phyloP scores from a whole-genome alignment of 2,329 filamentous ascomycete genomes.

The Graphilbum ipis-grandicollis region DNA sequence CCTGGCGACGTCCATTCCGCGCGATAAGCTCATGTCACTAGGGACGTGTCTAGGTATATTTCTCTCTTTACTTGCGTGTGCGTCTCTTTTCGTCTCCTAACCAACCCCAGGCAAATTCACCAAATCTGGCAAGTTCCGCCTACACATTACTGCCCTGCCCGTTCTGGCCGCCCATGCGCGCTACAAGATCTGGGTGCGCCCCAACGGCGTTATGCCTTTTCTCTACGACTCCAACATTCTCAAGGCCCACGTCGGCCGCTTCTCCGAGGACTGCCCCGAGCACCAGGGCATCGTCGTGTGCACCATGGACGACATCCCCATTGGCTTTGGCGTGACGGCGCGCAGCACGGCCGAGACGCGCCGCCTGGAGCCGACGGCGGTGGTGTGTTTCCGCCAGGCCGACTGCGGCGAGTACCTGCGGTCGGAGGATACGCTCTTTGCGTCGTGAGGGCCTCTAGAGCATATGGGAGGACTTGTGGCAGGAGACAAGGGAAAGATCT shows the following conservation, averaged over 20 bases:
- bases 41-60: conserved; percentile 67
- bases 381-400: conserved; percentile 78
- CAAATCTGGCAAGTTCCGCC: conserved; percentile 86
- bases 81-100: not conserved
- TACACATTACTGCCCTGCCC: conserved; percentile 78
- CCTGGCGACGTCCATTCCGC: conserved; percentile 68
- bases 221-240: conserved; percentile 85
- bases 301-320: conserved; percentile 82
- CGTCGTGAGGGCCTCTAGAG: conserved; percentile 11
- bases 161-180: conserved; percentile 80
- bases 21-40: conserved; percentile 69
- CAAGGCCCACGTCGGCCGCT: conserved; percentile 53
- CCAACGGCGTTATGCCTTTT: conserved; percentile 95
- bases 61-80: no score
- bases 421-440: conserved; percentile 55
- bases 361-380: conserved; percentile 74
- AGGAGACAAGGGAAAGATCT: no score
- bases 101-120: conserved; percentile 62
- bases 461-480: no score
- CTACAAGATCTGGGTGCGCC: conserved; percentile 95
- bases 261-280: conserved; percentile 83
- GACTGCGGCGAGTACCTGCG: conserved; percentile 91
- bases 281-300: conserved; percentile 83
- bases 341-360: conserved; percentile 69
- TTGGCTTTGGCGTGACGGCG: conserved; percentile 88